phyloP scores from a whole-genome alignment of 23 red algal genomes.

The Cyanidiococcus yangmingshanensis region DNA sequence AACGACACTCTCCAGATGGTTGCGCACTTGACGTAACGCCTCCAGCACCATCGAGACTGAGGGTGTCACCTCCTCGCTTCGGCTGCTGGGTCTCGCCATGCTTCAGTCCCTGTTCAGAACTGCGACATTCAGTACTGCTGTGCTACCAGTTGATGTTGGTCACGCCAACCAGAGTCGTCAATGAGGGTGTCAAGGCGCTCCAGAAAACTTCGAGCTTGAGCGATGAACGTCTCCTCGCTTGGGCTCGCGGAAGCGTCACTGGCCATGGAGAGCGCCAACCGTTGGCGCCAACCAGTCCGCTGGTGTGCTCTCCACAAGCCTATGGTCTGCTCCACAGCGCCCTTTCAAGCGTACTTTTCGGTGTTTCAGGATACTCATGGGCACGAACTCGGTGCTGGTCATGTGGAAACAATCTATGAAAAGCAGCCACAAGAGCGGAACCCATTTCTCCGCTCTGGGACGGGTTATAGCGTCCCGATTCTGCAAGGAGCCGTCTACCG shows the following conservation, averaged over 20 bases:
- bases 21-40: neutral
- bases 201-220: neutral
- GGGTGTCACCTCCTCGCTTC: no score
- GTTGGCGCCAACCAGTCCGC: neutral
- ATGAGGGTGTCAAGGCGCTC: neutral
- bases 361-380: no score
- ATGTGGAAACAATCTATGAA: no score
- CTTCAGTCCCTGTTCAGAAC: no score
- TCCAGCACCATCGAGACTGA: neutral
- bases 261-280: neutral
- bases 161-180: neutral
- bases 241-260: neutral
- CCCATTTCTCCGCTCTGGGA: no score
- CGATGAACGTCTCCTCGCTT: neutral
- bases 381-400: no score
- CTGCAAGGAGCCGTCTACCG: no score
- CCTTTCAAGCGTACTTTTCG: neutral
- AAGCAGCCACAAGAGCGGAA: no score
- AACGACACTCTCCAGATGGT: neutral
- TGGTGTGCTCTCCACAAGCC: neutral
- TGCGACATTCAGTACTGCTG: no score
- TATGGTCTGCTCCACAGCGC: neutral
- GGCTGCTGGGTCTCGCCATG: no score
- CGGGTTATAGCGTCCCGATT: no score
- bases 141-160: neutral